phyloP scores from a whole-genome alignment of 1,139 yeast species.

The Yamadazyma dushanensis region DNA sequence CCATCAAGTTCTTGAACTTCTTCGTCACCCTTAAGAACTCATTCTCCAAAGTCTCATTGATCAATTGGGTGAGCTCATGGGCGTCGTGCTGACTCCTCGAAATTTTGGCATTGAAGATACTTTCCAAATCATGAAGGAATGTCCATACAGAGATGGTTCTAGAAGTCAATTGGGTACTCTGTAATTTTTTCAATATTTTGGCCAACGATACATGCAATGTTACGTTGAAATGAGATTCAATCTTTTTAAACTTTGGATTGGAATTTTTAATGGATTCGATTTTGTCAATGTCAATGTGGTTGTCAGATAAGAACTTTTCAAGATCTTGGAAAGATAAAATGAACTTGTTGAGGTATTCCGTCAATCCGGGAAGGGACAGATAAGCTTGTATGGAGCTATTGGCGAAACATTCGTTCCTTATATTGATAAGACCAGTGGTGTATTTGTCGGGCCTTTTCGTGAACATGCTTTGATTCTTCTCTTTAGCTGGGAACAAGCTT shows the following conservation, averaged over 20 bases:
- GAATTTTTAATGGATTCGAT: conserved; percentile 3
- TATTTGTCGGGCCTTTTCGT: conserved; percentile 66
- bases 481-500: conserved; percentile 9
- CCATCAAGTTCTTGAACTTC: conserved; percentile 25
- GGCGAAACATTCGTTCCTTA: conserved; percentile 89
- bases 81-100: conserved; percentile 92
- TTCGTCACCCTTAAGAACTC: conserved; percentile 54
- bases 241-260: conserved; percentile 28
- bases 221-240: conserved; percentile 33
- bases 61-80: conserved; percentile 81
- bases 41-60: conserved; percentile 73
- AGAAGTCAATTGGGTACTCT: conserved; percentile 57
- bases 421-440: conserved; percentile 81
- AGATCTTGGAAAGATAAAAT: conserved; percentile 28
- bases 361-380: conserved; percentile 64
- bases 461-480: conserved; percentile 29
- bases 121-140: conserved; percentile 68
- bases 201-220: conserved; percentile 62
- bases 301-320: conserved; percentile 24
- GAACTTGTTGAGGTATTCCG: conserved; percentile 57
- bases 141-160: conserved; percentile 76
- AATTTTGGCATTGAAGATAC: conserved; percentile 73
- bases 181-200: conserved; percentile 54
- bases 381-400: conserved; percentile 89
- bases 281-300: conserved; percentile 22